Evolutionary conservation across 441 rosid genomes (phyloP).

Genomic region (Populus tomentosa): DNA sequence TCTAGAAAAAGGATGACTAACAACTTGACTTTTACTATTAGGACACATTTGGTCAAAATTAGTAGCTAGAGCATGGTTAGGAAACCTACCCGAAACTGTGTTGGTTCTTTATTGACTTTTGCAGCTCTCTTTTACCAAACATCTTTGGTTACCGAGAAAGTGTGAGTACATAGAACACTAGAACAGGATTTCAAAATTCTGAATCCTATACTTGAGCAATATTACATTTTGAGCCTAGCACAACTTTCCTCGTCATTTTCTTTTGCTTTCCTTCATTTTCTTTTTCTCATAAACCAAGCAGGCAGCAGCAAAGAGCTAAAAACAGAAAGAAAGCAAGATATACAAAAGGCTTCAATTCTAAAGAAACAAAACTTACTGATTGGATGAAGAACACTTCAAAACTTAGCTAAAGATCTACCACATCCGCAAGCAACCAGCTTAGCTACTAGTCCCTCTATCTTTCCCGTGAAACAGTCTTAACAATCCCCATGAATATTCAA

Average conservation of each 20-base stretch:
- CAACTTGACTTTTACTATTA: conserved; percentile 4
- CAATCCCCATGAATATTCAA: neutral
- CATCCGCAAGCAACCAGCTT: neutral
- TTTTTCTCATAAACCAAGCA: conserved; percentile 25
- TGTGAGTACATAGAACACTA: neutral
- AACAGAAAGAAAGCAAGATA: neutral
- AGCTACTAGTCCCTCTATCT: neutral
- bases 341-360: neutral
- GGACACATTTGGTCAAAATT: conserved; percentile 27
- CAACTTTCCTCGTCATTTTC: neutral
- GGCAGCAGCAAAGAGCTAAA: neutral
- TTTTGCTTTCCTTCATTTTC: neutral
- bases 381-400: conserved; percentile 11
- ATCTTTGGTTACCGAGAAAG: conserved; percentile 21
- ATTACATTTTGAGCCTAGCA: neutral
- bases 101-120: conserved; percentile 49
- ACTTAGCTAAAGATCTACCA: neutral
- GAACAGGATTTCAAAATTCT: neutral
- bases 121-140: conserved; percentile 22
- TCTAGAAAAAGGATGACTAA: neutral
- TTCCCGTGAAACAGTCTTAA: neutral
- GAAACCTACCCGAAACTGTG: conserved; percentile 26
- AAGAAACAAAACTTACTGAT: conserved; percentile 18
- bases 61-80: conserved; percentile 22
- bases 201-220: neutral